These are phyloP conservation scores for Neofusicoccum kwambonambiense DNA, from an alignment of 2,329 filamentous ascomycete species.

Conservation along the genomic window DNA sequence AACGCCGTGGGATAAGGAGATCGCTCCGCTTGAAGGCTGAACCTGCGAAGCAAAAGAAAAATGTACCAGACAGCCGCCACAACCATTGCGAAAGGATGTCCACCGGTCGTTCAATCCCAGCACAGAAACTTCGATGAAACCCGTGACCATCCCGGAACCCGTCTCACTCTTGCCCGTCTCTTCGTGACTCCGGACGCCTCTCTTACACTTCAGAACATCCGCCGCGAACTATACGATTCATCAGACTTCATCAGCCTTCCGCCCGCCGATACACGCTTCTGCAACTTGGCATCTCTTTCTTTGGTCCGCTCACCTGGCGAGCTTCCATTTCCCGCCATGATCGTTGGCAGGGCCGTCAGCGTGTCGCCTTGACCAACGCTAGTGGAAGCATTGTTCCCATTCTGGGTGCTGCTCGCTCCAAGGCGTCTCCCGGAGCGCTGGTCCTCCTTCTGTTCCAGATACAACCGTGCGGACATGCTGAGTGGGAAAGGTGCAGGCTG, in stretches of 20 bases:
- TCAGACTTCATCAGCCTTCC: constrained; percentile 43
- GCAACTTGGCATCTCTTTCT: constrained; percentile 36
- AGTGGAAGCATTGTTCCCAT: background rate
- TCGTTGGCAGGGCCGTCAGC: constrained; percentile 60
- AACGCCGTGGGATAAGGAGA: constrained; percentile 3
- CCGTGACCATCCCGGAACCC: background rate
- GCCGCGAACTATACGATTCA: constrained; percentile 32
- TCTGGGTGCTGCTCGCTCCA: background rate
- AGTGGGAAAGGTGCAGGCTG: constrained; percentile 79
- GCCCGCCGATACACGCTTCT: constrained; percentile 41
- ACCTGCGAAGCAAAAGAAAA: background rate
- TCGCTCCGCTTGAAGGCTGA: background rate
- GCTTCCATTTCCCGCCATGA: constrained; percentile 42
- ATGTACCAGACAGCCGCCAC: constrained; percentile 3
- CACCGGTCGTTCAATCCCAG: background rate
- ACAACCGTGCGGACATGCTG: constrained; percentile 74
- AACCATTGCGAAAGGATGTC: background rate
- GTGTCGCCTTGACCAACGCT: constrained; percentile 52
- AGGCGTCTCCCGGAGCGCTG: constrained; percentile 38
- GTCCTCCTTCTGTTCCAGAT: constrained; percentile 74
- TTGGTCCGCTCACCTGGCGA: constrained; percentile 38
- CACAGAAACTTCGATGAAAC: background rate
- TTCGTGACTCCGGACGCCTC: constrained; percentile 8
- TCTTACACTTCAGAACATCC: constrained; percentile 18
- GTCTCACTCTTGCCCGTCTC: background rate